Base-by-base conservation (phyloP, 2,329 filamentous ascomycete species). In the Cercospora nicotianae region DNA sequence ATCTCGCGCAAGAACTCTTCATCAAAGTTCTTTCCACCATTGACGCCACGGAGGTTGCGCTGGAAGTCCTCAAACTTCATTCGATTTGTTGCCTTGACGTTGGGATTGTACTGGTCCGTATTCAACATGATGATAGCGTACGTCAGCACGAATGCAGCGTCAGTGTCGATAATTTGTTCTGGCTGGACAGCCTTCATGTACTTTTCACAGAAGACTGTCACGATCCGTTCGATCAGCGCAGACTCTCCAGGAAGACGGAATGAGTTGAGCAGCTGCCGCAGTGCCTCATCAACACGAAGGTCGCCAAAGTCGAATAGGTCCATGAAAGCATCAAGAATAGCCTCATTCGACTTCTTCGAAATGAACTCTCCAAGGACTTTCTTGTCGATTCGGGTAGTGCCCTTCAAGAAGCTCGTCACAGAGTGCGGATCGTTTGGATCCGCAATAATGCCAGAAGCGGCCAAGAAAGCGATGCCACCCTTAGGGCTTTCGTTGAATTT, bases 81-180 rank as follows among this genome's bases (percentile, higher is more conserved):
- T 48, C 94, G 91, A 76, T 91, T 91, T 73, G 89, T 84, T 1
- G 85, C 80, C 74, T 88, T 93, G 70, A 98, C 80, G 73, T 97
- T 98, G 0, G 93, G 94, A 76, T 96, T 99, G 79, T 98, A 95
- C 75, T 96, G 91, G 77, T 99, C 95, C 0, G 94, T 97, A 77
- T 99, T 99, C 66, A 99, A 83, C 88, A 99, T 93, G 79, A 99
- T 97, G 75, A 97, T 96, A 42, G 94, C 95, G 77, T 99, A 99
- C 0, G 92, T 94, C 62, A 99, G 83, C 59, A 99, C 89, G 75
- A 92, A 99, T 23, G 95, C 89, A 7, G 93, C 89, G 78, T 99
- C 95, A 74, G 92, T 91, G 75, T 96, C 90, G 6, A 89, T 91
- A 70, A 98, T 89, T 23, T 89, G 91, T 64, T 91, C 87, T 0